Evolutionary conservation across 345 rosid genomes (phyloP).

Genomic region (Populus ilicifolia): DNA sequence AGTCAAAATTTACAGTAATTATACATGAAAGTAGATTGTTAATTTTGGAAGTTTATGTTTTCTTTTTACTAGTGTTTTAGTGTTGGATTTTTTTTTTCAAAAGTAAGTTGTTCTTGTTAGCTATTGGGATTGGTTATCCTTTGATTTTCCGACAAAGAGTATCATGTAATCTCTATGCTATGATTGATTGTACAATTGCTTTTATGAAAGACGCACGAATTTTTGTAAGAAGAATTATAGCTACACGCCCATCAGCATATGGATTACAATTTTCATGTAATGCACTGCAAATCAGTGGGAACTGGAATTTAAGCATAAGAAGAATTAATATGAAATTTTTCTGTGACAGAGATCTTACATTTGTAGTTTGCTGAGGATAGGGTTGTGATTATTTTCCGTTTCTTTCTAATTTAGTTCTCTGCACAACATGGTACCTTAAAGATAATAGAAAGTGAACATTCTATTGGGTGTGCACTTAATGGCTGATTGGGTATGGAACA

Average conservation of each 20-base stretch:
- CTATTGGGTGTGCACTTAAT: not conserved
- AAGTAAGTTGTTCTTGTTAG: conserved; percentile 8
- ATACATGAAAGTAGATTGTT: conserved; percentile 22
- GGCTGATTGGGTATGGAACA: not conserved
- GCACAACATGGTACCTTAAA: not conserved
- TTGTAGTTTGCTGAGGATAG: not conserved
- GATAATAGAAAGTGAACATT: not conserved
- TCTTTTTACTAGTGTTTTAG: conserved; percentile 16
- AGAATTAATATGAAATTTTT: not conserved
- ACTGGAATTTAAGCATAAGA: not conserved
- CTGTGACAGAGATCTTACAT: no score
- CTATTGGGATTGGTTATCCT: conserved; percentile 22
- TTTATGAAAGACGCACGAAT: conserved; percentile 11
- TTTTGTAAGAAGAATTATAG: conserved; percentile 8
- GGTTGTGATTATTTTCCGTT: not conserved
- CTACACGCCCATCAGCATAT: not conserved
- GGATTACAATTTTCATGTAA: no score
- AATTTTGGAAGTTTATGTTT: conserved; percentile 5
- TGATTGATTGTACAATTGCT: conserved; percentile 18
- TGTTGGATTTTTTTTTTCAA: conserved; percentile 16
- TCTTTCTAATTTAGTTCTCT: not conserved
- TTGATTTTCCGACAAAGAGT: conserved; percentile 14
- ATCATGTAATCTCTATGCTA: conserved; percentile 25
- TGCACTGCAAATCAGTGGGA: no score
- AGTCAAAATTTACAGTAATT: conserved; percentile 26